These are phyloP conservation scores for Cryptosporidium tyzzeri DNA, from an alignment of 169 alveolate genomes.

Conservation along the genomic window DNA sequence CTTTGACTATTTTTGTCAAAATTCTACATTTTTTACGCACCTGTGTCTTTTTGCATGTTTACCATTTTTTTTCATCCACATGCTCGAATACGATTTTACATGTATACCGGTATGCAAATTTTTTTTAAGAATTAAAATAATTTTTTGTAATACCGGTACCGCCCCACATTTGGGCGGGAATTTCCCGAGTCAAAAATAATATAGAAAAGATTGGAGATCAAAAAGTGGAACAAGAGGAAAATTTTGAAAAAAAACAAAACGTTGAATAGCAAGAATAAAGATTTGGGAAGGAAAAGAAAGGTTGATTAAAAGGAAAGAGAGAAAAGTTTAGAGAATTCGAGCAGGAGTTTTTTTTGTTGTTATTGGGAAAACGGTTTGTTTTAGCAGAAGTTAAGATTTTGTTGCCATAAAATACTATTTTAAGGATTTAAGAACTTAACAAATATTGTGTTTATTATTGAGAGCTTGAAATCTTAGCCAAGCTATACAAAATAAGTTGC, in stretches of 20 bases:
- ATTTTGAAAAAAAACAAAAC: background rate
- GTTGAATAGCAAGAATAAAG: background rate
- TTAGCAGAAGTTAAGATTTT: background rate
- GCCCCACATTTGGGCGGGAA: conserved; percentile 44
- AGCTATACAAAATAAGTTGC: background rate
- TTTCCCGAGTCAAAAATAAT: background rate
- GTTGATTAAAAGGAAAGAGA: background rate
- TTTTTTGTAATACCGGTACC: background rate
- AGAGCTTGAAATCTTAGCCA: background rate
- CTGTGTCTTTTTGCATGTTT: conserved; percentile 6
- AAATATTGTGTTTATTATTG: background rate
- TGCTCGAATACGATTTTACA: conserved; percentile 12
- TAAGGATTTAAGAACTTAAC: background rate
- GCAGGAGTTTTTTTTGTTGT: background rate
- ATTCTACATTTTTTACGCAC: conserved; percentile 6
- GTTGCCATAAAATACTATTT: background rate
- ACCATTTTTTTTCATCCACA: conserved; percentile 25
- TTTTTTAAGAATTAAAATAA: background rate
- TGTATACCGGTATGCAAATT: conserved; percentile 14
- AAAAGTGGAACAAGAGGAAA: background rate
- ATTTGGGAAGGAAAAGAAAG: background rate
- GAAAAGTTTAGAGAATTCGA: background rate
- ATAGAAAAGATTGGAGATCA: background rate
- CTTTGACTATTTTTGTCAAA: conserved; percentile 17
- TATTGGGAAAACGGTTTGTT: background rate